Evolutionary conservation across 106 monocot genomes (phyloP).

Genomic region (Iris macrosiphon): DNA sequence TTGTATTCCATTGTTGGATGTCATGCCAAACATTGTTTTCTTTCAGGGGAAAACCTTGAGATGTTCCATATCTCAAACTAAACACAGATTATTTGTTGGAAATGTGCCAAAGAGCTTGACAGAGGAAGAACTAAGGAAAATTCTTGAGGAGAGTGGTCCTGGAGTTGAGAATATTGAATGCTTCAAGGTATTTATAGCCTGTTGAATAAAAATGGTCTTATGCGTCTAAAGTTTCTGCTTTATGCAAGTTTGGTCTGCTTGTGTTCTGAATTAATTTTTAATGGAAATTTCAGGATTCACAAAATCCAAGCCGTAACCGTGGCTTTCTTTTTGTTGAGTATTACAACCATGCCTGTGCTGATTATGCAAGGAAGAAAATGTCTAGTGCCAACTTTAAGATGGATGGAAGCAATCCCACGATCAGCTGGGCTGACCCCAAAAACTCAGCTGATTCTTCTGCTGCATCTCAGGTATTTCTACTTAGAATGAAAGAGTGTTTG

Average conservation of each 20-base stretch:
- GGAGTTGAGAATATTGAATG: conserved; percentile 91
- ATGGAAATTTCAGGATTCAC: conserved; percentile 59
- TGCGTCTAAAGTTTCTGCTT: background rate
- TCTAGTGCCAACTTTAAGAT: conserved; percentile 67
- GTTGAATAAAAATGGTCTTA: too few species aligned
- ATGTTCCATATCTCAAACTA: conserved; percentile 90
- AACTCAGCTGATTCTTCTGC: conserved; percentile 73
- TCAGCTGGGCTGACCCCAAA: conserved; percentile 98
- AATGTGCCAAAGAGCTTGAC: conserved; percentile 89
- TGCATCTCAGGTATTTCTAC: conserved; percentile 62
- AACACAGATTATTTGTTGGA: conserved; percentile 87
- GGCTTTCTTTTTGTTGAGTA: conserved; percentile 97
- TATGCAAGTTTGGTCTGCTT: too few species aligned
- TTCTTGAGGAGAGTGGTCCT: conserved; percentile 76
- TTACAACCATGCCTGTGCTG: conserved; percentile 98
- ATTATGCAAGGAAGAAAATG: conserved; percentile 86
- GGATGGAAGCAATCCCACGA: conserved; percentile 79
- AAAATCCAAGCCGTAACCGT: conserved; percentile 83
- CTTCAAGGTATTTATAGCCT: conserved; percentile 53
- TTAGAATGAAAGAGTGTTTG: background rate
- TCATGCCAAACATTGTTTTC: background rate
- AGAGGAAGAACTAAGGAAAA: conserved; percentile 80
- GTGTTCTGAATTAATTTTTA: conserved; percentile 4
- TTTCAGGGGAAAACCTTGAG: conserved; percentile 84
- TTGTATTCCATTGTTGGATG: background rate